A percentile compares a stretch with the other conserved stretches of the same genome.
Conservation (phyloP, 768 basidiomycete genomes). For the Leccinum uliginosum region DNA sequence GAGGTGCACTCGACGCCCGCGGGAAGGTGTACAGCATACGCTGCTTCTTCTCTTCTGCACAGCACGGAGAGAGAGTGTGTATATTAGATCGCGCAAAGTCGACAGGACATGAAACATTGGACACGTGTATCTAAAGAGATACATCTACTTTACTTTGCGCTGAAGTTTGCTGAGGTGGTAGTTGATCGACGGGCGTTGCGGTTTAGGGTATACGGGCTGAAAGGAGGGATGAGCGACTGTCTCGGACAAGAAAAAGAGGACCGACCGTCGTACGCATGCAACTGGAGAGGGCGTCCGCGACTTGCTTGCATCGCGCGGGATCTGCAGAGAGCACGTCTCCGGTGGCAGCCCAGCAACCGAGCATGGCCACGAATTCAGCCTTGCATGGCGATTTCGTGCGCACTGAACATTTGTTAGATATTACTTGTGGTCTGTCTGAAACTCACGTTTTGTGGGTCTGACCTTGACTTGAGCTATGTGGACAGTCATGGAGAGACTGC, state of each 20-base stretch:
- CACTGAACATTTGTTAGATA: conserved; percentile 2
- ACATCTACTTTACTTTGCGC: conserved; percentile 63
- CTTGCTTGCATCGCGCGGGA: conserved; percentile 47
- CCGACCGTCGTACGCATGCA: conserved; percentile 89
- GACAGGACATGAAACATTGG: background rate
- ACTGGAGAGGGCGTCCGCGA: conserved; percentile 59
- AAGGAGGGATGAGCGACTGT: conserved; percentile 1
- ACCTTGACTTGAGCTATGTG: conserved; percentile 81
- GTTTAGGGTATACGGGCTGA: conserved; percentile 66
- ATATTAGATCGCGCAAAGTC: background rate
- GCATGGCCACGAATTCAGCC: conserved; percentile 68
- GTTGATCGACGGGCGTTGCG: conserved; percentile 77
- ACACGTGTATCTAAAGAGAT: conserved; percentile 16
- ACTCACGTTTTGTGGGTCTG: conserved; percentile 66
- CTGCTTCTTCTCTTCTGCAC: background rate
- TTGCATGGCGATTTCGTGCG: conserved; percentile 17
- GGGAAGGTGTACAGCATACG: conserved; percentile 13
- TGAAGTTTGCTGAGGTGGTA: conserved; percentile 82
- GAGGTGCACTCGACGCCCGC: conserved; percentile 13
- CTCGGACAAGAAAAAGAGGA: conserved; percentile 10
- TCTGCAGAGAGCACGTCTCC: conserved; percentile 53
- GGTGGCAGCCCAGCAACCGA: conserved; percentile 82
- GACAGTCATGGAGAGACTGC: conserved; percentile 34
- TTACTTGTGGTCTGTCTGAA: too few species aligned
- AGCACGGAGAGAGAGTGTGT: background rate